Conservation (phyloP, 192 early-diverging fungal genomes). For the Spinellus fusiger region DNA sequence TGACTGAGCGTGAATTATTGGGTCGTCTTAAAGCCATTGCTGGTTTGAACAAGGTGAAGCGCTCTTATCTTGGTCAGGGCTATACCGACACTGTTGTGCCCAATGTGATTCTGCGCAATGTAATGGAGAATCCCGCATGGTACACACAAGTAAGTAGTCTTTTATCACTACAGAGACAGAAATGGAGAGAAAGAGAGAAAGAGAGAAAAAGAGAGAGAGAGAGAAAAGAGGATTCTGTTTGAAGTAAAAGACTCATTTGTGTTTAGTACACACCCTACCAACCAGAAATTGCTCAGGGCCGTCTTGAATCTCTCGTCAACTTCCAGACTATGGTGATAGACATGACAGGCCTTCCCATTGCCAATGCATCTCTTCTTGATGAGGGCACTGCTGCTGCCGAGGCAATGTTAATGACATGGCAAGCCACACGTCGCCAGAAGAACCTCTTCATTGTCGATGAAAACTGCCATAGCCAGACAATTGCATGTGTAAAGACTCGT, state of each 20-base stretch:
- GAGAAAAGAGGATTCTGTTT: no score
- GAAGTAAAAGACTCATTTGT: no score
- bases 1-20: conserved; percentile 85
- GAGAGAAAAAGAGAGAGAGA: no score
- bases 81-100: conserved; percentile 90
- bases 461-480: conserved; percentile 93
- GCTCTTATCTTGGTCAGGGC: conserved; percentile 93
- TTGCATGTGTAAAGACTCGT: conserved; percentile 84
- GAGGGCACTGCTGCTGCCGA: conserved; percentile 99
- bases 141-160: conserved; percentile 75
- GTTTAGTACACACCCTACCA: conserved; percentile 96
- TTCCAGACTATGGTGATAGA: conserved; percentile 97
- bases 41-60: conserved; percentile 84
- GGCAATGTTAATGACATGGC: conserved; percentile 89
- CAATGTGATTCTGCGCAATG: conserved; percentile 91
- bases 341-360: conserved; percentile 90
- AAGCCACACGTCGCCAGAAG: conserved; percentile 67
- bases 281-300: conserved; percentile 98
- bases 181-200: no score
- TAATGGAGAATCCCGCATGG: conserved; percentile 99
- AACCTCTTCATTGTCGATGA: conserved; percentile 91
- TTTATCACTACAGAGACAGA: no score
- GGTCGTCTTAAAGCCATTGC: conserved; percentile 80
- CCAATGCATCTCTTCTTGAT: conserved; percentile 97
- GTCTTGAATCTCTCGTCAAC: conserved; percentile 94